A percentile compares a stretch with the other conserved stretches of the same genome.
These are phyloP conservation scores for Phlebiopsis gigantea DNA, from an alignment of 768 basidiomycete species.

Conservation along the genomic window DNA sequence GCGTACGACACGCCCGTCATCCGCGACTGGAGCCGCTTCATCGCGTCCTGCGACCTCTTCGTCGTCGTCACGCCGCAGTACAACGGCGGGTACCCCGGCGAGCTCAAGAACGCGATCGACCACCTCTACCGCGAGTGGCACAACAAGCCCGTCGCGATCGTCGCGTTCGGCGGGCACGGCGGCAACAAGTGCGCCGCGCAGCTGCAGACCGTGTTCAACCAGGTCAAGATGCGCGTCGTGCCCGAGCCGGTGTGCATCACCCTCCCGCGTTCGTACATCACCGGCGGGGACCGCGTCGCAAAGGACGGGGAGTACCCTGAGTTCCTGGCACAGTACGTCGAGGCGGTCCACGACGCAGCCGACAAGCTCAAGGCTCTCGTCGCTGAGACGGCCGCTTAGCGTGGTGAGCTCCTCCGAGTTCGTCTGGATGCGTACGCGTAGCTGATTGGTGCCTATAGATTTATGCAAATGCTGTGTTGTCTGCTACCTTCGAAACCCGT, in stretches of 20 bases:
- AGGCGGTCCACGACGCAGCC: background rate
- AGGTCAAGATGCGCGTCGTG: conserved; percentile 20
- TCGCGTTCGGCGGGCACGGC: conserved; percentile 31
- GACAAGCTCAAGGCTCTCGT: background rate
- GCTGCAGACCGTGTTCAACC: conserved; percentile 24
- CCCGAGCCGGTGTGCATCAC: conserved; percentile 15
- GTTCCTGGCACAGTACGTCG: conserved; percentile 17
- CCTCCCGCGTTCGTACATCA: conserved; percentile 13
- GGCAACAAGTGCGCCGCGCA: conserved; percentile 25
- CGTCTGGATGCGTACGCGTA: too few species aligned
- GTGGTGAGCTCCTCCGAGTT: too few species aligned
- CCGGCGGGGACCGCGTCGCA: conserved; percentile 15
- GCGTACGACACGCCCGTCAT: conserved; percentile 27
- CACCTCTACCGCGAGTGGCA: conserved; percentile 35
- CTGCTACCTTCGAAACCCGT: too few species aligned
- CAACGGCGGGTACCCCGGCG: conserved; percentile 34
- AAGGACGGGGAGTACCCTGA: conserved; percentile 12
- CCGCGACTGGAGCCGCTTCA: conserved; percentile 27
- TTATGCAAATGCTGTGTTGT: too few species aligned
- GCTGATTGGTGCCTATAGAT: too few species aligned
- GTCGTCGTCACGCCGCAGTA: conserved; percentile 36
- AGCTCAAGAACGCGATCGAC: conserved; percentile 36
- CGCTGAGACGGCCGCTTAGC: too few species aligned
- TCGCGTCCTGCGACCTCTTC: conserved; percentile 27
- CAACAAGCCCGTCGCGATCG: conserved; percentile 27